Conservation (phyloP, 495 filamentous ascomycete genomes). For the Aspergillus funiculosus region DNA sequence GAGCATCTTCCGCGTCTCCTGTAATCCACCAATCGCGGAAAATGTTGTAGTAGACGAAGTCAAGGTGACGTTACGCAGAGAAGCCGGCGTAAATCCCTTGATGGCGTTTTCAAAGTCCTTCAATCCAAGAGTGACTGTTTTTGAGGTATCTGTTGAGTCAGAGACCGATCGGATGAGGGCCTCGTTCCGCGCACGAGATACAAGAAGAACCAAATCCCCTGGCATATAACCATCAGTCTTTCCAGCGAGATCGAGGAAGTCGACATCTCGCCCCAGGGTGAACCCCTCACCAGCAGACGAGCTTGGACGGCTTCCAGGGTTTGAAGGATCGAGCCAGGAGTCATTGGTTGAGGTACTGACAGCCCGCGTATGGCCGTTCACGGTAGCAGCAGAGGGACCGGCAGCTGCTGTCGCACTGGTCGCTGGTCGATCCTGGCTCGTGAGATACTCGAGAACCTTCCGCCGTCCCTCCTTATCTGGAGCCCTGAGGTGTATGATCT, state of each 20-base stretch:
- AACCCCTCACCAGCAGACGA: slow-evolving; percentile 56
- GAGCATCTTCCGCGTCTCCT: slow-evolving; percentile 75
- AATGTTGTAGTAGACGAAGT: slow-evolving; percentile 87
- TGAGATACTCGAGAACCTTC: slow-evolving; percentile 66
- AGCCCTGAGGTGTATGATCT: slow-evolving; percentile 78
- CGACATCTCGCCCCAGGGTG: slow-evolving; percentile 64
- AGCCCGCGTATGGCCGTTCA: slow-evolving; percentile 32
- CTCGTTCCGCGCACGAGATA: slow-evolving; percentile 84
- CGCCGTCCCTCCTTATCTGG: slow-evolving; percentile 89
- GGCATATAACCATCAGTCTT: slow-evolving; percentile 98
- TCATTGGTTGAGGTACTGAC: slow-evolving; percentile 42
- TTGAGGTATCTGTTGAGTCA: slow-evolving; percentile 28
- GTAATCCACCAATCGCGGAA: slow-evolving; percentile 81
- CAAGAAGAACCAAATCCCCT: slow-evolving; percentile 79
- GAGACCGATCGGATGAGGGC: slow-evolving; percentile 70
- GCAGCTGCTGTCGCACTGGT: neutral
- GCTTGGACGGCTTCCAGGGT: slow-evolving; percentile 40
- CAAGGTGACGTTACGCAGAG: slow-evolving; percentile 86
- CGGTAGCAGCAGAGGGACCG: slow-evolving; percentile 37
- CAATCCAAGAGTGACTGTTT: slow-evolving; percentile 54
- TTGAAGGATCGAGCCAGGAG: slow-evolving; percentile 67
- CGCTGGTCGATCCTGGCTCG: slow-evolving; percentile 29
- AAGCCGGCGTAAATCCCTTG: slow-evolving; percentile 88
- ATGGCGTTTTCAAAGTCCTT: slow-evolving; percentile 78
- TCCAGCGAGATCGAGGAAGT: slow-evolving; percentile 87